These are phyloP conservation scores for Leucosporidium scottii DNA, from an alignment of 768 basidiomycete genomes.

Conservation along the genomic window DNA sequence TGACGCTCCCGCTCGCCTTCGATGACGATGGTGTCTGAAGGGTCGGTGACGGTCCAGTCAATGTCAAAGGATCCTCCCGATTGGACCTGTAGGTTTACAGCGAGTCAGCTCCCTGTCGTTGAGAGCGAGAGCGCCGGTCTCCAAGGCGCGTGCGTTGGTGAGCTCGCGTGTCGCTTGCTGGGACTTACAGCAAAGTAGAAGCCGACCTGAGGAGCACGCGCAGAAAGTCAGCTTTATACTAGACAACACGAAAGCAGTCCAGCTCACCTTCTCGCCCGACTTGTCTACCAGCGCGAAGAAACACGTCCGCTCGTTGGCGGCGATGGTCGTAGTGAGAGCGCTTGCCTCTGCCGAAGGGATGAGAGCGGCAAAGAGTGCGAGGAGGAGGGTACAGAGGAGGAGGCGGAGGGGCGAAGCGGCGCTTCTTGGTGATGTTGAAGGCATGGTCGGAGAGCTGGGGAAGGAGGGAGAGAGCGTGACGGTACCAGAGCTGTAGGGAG, in stretches of 20 bases:
- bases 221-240: background rate
- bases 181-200: constrained; percentile 88
- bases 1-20: constrained; percentile 84
- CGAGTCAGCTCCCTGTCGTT: background rate
- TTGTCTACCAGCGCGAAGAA: constrained; percentile 97
- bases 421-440: no score
- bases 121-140: background rate
- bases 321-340: constrained; percentile 61
- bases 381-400: background rate
- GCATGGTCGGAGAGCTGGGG: no score
- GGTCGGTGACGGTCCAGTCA: constrained; percentile 87
- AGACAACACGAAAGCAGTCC: constrained; percentile 90
- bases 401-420: background rate
- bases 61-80: constrained; percentile 95
- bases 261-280: constrained; percentile 78
- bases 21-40: constrained; percentile 75
- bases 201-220: constrained; percentile 44
- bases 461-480: no score
- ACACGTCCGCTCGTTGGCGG: constrained; percentile 51
- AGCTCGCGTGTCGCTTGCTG: background rate
- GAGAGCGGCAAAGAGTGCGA: constrained; percentile 5
- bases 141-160: constrained; percentile 5
- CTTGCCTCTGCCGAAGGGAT: constrained; percentile 44
- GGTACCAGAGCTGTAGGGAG: no score
- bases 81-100: constrained; percentile 59